Base-by-base conservation (phyloP, 331 rosid genomes). In the Malus hybrid region DNA sequence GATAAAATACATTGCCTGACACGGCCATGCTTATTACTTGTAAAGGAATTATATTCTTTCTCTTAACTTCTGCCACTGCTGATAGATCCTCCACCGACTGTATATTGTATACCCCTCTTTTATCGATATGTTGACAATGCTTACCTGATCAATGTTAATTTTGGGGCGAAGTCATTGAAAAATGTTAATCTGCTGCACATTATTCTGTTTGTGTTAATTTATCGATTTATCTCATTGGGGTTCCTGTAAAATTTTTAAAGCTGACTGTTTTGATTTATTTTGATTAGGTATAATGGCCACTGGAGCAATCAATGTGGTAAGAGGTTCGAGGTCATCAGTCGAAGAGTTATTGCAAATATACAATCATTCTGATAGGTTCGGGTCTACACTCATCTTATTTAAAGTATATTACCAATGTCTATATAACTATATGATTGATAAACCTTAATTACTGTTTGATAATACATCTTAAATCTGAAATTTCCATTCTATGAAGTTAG, bases 341-440 rank as follows among this genome's bases (percentile, higher is more conserved):
- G 89, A 85, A 68, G 97, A 92, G 80, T 81, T 92, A 61, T 72
- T 87, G 79, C 93, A 88, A 81, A 94, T 94, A 85, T 94, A 94
- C 78, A 74, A 73, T 79, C 99, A 92, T 83, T 92, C 97, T 63
- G 96, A 94, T 77, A 94, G 99, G 99, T 93, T 78, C 36, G 76
- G 39, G 65, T 74, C 18, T 44, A 42, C 70, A 69, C 2, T 7
- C 16, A 0, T 13, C 8, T 75, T 58, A 22, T 66, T 60, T 53
- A 57, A 42, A 20, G 62, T 20, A 66, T 57, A 71, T 65, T 50
- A n/a, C 26, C 74, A 13, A 3, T 26, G 24, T 74, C 29, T 15
- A 34, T 36, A 60, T 68, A 46, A 5, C n/a, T 66, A 24, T 22
- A 26, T 39, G 6, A 53, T 65, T 6, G 39, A 8, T 50, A 55